phyloP scores from a whole-genome alignment of 441 rosid genomes.

The Erysimum cheiri region DNA sequence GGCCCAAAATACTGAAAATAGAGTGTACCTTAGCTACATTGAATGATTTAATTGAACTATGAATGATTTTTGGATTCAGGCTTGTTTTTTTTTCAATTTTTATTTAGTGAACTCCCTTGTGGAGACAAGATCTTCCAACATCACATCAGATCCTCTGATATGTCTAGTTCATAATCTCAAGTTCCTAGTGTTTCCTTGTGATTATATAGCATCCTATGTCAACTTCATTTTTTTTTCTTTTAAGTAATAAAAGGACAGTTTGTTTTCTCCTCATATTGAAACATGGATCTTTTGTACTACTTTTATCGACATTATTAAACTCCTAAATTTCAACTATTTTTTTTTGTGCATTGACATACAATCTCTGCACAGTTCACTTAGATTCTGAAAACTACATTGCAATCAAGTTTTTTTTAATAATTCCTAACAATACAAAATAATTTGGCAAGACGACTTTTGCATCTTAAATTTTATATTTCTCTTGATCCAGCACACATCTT shows the following conservation, averaged over 20 bases:
- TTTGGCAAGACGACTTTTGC: background rate
- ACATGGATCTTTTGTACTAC: conserved; percentile 15
- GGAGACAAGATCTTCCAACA: conserved; percentile 31
- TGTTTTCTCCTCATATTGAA: conserved; percentile 8
- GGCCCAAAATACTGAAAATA: too few species aligned
- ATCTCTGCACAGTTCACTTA: background rate
- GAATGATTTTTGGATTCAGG: conserved; percentile 1
- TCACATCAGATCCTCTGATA: conserved; percentile 27
- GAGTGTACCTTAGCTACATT: background rate
- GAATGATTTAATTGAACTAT: too few species aligned
- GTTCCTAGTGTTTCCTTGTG: conserved; percentile 23
- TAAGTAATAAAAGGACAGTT: background rate
- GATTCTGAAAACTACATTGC: background rate
- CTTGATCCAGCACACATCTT: conserved; percentile 13
- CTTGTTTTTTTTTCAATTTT: background rate
- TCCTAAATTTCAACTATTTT: background rate
- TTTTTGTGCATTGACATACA: background rate
- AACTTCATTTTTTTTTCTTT: conserved; percentile 26
- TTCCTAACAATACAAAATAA: background rate
- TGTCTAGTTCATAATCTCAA: background rate
- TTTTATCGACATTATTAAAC: background rate
- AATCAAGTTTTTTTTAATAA: background rate
- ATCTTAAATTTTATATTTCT: conserved; percentile 21
- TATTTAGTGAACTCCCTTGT: background rate
- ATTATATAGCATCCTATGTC: conserved; percentile 32